These are phyloP conservation scores for Hymenoscyphus linearis DNA, from an alignment of 2,329 filamentous ascomycete genomes.

Conservation along the genomic window DNA sequence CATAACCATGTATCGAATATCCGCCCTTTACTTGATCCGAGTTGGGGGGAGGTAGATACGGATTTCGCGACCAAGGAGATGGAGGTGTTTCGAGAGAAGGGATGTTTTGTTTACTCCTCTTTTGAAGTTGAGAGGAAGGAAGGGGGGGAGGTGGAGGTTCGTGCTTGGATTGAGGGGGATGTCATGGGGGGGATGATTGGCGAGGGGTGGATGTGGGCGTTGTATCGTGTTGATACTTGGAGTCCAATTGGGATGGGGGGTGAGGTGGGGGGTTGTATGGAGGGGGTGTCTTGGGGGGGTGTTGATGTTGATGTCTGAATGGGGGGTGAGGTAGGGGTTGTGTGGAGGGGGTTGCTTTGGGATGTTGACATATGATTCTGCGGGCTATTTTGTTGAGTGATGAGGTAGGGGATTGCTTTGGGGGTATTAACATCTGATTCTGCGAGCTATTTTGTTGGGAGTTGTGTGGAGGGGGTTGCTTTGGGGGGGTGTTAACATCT, in stretches of 20 bases:
- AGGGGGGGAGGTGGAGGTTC: neutral
- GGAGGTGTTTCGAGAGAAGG: constrained; percentile 7
- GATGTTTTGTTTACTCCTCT: constrained; percentile 4
- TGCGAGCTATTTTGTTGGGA: too few relatives aligned
- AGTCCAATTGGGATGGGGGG: neutral
- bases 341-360: neutral
- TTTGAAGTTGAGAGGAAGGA: constrained; percentile 2
- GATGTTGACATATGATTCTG: too few relatives aligned
- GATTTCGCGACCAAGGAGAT: neutral
- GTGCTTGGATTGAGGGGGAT: constrained; percentile 9
- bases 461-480: too few relatives aligned
- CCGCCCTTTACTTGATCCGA: neutral
- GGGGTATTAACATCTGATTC: too few relatives aligned
- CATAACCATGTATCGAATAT: neutral
- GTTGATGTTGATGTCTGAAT: neutral
- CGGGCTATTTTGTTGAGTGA: too few relatives aligned
- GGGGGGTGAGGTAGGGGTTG: neutral
- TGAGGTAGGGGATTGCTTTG: too few relatives aligned
- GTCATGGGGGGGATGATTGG: neutral
- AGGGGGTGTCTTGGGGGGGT: neutral
- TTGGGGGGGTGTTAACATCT: too few relatives aligned
- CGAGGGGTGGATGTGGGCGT: neutral
- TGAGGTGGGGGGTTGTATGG: neutral
- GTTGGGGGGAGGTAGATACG: constrained; percentile 2
- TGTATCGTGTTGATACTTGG: neutral